These are phyloP conservation scores for Fagopyrum esculentum DNA, from an alignment of 148 eudicot species.

Conservation along the genomic window DNA sequence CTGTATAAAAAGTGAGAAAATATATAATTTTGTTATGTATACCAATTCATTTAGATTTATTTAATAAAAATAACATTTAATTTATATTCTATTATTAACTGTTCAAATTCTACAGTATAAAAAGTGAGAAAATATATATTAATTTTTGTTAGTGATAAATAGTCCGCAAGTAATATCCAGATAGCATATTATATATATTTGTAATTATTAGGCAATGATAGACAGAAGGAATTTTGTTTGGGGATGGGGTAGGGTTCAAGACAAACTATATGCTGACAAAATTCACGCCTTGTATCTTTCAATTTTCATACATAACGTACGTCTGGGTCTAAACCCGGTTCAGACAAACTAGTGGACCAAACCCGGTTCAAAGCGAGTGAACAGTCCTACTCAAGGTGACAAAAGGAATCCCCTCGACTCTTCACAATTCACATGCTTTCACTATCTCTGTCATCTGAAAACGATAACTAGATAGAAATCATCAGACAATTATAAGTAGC, in stretches of 20 bases:
- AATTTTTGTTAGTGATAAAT: not conserved
- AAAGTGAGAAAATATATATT: too few species aligned
- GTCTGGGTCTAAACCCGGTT: not conserved
- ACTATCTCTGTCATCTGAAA: constrained; percentile 1
- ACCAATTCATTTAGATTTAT: too few species aligned
- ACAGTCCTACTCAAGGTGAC: not conserved
- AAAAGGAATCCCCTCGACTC: not conserved
- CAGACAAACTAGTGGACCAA: too few species aligned
- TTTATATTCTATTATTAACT: too few species aligned
- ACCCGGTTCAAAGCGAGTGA: too few species aligned
- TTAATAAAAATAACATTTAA: too few species aligned
- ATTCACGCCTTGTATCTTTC: constrained; percentile 4
- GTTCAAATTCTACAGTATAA: too few species aligned
- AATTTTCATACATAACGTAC: constrained; percentile 9
- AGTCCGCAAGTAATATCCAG: not conserved
- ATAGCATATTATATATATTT: not conserved
- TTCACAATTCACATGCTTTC: not conserved
- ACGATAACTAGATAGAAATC: not conserved
- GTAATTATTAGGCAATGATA: constrained; percentile 7
- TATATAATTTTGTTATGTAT: too few species aligned
- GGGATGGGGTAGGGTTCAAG: constrained; percentile 3
- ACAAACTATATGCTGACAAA: not conserved
- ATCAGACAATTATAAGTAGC: not conserved
- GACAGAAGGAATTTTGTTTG: constrained; percentile 3
- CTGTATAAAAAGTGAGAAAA: too few species aligned